Base-by-base conservation (phyloP, 2,329 filamentous ascomycete species). In the Penicillium olsonii region DNA sequence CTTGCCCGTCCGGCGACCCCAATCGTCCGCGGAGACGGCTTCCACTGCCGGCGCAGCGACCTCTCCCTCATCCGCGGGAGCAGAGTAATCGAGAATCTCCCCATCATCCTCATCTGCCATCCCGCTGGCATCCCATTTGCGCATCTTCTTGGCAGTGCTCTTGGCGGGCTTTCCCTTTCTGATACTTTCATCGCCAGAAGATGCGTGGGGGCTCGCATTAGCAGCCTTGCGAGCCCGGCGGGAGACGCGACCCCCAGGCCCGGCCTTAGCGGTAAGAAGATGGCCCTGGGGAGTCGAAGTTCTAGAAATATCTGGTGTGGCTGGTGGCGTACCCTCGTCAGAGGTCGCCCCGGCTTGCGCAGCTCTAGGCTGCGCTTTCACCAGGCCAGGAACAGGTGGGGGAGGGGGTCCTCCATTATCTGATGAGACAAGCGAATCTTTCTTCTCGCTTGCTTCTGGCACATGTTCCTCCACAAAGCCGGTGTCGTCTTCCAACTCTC, bases 51-150 rank as follows among this genome's bases (percentile, higher is more conserved):
- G 78, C 1, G 70, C 70, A 45, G 82, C 74, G 24, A 69, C 68
- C 58, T 82, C 80, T 42, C 81, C 80, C 57, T 82, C 81, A 43
- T 75, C 76, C 39, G 79, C 80, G 17, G 77, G 73, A 3, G 80
- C 81, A n/a, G 94, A 99, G 72, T 97, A 99, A 73, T 99, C 94
- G 27, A 99, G 79, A 51, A 89, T 84, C 14, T 87, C 79, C 52
- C 89, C 88, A 49, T 87, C 83, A 50, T 90, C 88, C 65, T 95
- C 92, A 56, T 92, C 89, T 6, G 90, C 90, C 60, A 87, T 77
- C 4, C 94, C 94, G 67, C 96, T 90, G 5, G 88, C 89, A 64
- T 92, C 89, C 94, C 94, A 99, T 66, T 88, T 91, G 55, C 94
- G 84, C 62, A 90, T 90, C 69, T 90, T 92, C 77, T 97, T 97